Evolutionary conservation across 805 yeast genomes (phyloP).

Genomic region (Starmerella stigmatis): DNA sequence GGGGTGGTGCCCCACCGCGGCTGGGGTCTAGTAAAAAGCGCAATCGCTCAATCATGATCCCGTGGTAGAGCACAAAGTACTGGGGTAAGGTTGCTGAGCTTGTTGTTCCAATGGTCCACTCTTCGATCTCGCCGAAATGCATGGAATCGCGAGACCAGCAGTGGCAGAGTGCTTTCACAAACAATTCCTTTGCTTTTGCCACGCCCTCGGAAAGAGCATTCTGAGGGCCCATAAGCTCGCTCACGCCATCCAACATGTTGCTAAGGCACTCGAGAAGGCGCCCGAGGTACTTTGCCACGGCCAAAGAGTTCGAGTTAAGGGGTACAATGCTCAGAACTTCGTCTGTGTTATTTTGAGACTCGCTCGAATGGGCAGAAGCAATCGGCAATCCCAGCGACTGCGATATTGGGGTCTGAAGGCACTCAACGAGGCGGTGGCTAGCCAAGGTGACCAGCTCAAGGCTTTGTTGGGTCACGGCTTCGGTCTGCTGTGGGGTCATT

Average conservation of each 20-base stretch:
- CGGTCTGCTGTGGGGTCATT: conserved; percentile 8
- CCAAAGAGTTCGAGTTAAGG: conserved; percentile 51
- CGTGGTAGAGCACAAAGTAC: conserved; percentile 34
- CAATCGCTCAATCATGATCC: conserved; percentile 17
- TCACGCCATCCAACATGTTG: conserved; percentile 36
- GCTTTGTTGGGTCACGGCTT: conserved; percentile 9
- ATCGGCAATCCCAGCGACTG: conserved; percentile 14
- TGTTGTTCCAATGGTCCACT: conserved; percentile 28
- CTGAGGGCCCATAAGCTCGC: conserved; percentile 7
- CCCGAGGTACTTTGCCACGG: conserved; percentile 45
- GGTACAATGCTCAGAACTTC: conserved; percentile 52
- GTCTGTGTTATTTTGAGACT: background rate
- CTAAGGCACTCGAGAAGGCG: conserved; percentile 38
- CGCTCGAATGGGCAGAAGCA: conserved; percentile 15
- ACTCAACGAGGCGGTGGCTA: conserved; percentile 11
- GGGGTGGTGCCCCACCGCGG: conserved; percentile 17
- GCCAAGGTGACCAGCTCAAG: conserved; percentile 8
- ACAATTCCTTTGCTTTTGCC: conserved; percentile 33
- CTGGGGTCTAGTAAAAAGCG: conserved; percentile 14
- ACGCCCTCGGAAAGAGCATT: conserved; percentile 14
- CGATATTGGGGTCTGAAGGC: conserved; percentile 10
- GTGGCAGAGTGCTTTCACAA: conserved; percentile 40
- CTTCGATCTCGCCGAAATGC: conserved; percentile 33
- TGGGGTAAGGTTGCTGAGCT: conserved; percentile 28
- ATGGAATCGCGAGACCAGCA: conserved; percentile 44